phyloP scores from a whole-genome alignment of 179 eudicot species.

The Beta lomatogona region DNA sequence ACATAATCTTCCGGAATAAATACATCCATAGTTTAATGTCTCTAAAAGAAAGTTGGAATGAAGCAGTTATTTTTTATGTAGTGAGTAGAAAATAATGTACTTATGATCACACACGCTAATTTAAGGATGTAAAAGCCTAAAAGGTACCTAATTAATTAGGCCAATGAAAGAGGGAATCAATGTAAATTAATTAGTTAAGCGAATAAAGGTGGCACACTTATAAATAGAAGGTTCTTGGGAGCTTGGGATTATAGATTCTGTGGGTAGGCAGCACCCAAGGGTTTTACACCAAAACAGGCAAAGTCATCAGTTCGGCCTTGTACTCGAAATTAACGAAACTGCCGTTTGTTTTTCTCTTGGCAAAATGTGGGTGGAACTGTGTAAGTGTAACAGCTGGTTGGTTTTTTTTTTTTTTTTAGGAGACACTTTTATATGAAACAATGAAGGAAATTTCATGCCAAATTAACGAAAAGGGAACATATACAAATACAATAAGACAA shows the following conservation, averaged over 20 bases:
- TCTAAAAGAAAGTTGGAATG: too few species aligned
- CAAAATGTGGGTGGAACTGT: neutral
- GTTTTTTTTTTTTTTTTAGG: neutral
- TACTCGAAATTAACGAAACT: constrained; percentile 11
- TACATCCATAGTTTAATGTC: constrained; percentile 19
- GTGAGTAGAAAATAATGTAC: neutral
- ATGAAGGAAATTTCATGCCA: constrained; percentile 11
- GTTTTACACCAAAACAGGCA: neutral
- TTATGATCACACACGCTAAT: neutral
- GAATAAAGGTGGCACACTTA: neutral
- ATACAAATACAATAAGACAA: neutral
- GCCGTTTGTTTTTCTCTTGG: constrained; percentile 1
- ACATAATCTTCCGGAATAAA: constrained; percentile 32
- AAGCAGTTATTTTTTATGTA: neutral
- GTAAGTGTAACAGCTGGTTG: constrained; percentile 8
- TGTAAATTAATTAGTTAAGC: neutral
- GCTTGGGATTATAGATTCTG: neutral
- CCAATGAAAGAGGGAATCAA: neutral
- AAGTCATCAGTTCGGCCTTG: neutral
- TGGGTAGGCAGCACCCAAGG: constrained; percentile 13
- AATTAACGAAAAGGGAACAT: neutral
- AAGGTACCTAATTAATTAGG: neutral
- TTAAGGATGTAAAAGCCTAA: neutral
- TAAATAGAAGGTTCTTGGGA: neutral
- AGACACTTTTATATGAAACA: neutral